A percentile compares a stretch with the other conserved stretches of the same genome.
phyloP scores from a whole-genome alignment of 2,329 filamentous ascomycete genomes.

The Talaromyces rugulosus region DNA sequence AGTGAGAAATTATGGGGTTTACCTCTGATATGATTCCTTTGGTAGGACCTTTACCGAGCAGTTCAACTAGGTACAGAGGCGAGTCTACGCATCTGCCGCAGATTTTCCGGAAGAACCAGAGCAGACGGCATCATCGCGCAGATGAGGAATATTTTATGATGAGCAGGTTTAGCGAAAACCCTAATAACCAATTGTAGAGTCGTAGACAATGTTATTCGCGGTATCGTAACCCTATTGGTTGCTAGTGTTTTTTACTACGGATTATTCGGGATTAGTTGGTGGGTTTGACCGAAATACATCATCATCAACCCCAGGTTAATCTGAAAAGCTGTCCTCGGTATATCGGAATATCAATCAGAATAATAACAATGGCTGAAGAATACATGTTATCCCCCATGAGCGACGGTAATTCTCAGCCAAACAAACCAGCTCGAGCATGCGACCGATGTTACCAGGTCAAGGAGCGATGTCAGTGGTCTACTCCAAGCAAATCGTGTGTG shows the following conservation, averaged over 20 bases:
- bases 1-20: too few relatives aligned
- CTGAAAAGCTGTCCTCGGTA: not conserved
- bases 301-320: not conserved
- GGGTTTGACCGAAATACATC: too few relatives aligned
- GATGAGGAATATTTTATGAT: not conserved
- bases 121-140: not conserved
- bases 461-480: constrained; percentile 7
- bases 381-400: not conserved
- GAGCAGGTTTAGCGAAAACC: not conserved
- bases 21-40: not conserved
- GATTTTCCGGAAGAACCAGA: too few relatives aligned
- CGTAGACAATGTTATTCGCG: too few relatives aligned
- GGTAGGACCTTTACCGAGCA: not conserved
- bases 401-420: not conserved
- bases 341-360: not conserved
- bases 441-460: constrained; percentile 11
- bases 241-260: too few relatives aligned
- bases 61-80: not conserved
- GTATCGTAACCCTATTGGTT: too few relatives aligned
- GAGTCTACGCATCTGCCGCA: not conserved
- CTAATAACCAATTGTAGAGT: too few relatives aligned
- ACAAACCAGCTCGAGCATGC: not conserved
- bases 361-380: not conserved
- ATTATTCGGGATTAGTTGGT: too few relatives aligned
- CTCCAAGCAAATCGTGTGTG: not conserved